Evolutionary conservation across 495 filamentous ascomycete genomes (phyloP).

Genomic region (Daldinia loculata): DNA sequence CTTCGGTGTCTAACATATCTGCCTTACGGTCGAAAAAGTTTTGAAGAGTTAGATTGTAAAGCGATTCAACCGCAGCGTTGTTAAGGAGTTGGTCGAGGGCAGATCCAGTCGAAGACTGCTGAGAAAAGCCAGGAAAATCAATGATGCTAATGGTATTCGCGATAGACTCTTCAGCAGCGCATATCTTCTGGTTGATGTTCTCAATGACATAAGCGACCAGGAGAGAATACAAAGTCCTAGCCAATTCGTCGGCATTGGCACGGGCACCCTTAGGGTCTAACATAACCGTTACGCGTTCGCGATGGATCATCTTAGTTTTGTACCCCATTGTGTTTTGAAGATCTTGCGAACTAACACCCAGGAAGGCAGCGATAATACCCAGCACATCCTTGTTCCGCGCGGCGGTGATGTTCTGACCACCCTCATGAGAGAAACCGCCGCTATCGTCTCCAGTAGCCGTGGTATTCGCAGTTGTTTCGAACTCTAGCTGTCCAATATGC

Average conservation of each 20-base stretch:
- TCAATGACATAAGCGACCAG: slow-evolving; percentile 94
- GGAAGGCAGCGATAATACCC: slow-evolving; percentile 85
- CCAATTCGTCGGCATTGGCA: slow-evolving; percentile 91
- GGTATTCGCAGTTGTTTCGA: slow-evolving; percentile 80
- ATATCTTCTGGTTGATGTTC: slow-evolving; percentile 87
- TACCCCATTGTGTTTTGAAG: slow-evolving; percentile 90
- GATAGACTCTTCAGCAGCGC: slow-evolving; percentile 86
- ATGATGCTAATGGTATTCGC: slow-evolving; percentile 93
- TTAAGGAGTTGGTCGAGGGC: slow-evolving; percentile 91
- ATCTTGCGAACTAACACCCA: slow-evolving; percentile 80
- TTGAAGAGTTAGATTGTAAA: slow-evolving; percentile 92
- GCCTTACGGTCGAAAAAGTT: slow-evolving; percentile 95
- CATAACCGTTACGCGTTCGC: slow-evolving; percentile 97
- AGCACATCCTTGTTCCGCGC: slow-evolving; percentile 95
- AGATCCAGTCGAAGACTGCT: slow-evolving; percentile 81
- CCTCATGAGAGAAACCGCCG: slow-evolving; percentile 95
- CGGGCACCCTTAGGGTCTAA: slow-evolving; percentile 90
- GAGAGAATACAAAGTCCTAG: slow-evolving; percentile 93
- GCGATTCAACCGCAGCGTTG: slow-evolving; percentile 89
- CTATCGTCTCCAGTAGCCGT: slow-evolving; percentile 85
- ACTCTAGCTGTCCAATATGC: slow-evolving; percentile 95
- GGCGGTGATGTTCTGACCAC: slow-evolving; percentile 81
- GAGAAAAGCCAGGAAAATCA: slow-evolving; percentile 95
- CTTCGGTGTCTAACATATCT: slow-evolving; percentile 90
- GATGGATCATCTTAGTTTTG: slow-evolving; percentile 92